Base-by-base conservation (phyloP, 2,329 filamentous ascomycete genomes). In the Metarhizium humberi region DNA sequence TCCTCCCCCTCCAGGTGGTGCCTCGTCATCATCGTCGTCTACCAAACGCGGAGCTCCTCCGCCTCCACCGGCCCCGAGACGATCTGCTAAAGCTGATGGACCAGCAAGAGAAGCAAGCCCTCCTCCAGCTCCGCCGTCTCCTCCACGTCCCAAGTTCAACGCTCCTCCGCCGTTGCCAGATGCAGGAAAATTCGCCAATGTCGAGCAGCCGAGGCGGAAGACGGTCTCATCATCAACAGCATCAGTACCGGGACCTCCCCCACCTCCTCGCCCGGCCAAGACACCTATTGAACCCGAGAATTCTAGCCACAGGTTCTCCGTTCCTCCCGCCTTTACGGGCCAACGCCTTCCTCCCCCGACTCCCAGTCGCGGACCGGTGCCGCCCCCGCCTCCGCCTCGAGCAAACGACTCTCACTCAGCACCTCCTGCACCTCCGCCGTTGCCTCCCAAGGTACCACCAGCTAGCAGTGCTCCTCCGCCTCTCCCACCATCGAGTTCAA, bases 121-220 rank as follows among this genome's bases (percentile, higher is more conserved):
- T 25, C 79, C 79, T 14, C 81, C 25, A 25, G 25, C 86, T 13
- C 82, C 85, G 18, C 78, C 79, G 10, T 62, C 65, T 34, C 69
- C 71, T 16, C 80, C 84, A 25, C 80, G 85, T 52, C 82, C 83
- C 8, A 80, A 79, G 63, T 97, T 95, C 74, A 81, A 85, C 60
- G 92, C 90, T 8, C 94, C 94, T 49, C 94, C 94, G 38, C 89
- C 92, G 2, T 73, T 97, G 57, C 84, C 90, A 55, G 92, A 96
- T 69, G 94, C 94, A 56, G 94, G 94, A 42, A 95, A 90, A 71
- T 94, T 84, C 66, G 90, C 87, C 3, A 78, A 85, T 72, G 79
- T 69, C 62, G 75, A 68, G 30, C 62, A 65, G 32, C 61, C 64
- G 14, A 64, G 63, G 45, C 63, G 66, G 32, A 57, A 65, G 40